Conservation (phyloP, 2,329 filamentous ascomycete genomes). For the Coleophoma eucalyptorum region DNA sequence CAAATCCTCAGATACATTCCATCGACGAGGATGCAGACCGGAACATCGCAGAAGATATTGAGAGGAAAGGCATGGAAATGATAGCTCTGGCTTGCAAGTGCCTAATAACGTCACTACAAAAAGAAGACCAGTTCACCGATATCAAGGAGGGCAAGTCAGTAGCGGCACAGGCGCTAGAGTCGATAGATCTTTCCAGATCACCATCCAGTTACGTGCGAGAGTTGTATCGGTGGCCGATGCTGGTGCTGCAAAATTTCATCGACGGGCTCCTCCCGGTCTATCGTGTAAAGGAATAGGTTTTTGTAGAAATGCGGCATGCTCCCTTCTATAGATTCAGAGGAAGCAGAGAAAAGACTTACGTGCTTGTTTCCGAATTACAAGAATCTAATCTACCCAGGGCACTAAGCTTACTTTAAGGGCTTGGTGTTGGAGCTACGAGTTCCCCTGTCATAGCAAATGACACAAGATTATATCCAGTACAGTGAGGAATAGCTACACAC, state of each 20-base stretch:
- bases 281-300: too few relatives aligned
- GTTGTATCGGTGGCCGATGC: neutral
- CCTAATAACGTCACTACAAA: neutral
- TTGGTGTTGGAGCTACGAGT: too few relatives aligned
- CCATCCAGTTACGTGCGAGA: neutral
- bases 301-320: too few relatives aligned
- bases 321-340: too few relatives aligned
- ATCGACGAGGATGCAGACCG: neutral
- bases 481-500: too few relatives aligned
- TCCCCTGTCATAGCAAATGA: too few relatives aligned
- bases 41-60: neutral
- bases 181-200: neutral
- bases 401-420: too few relatives aligned
- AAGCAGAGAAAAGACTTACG: too few relatives aligned
- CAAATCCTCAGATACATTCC: neutral
- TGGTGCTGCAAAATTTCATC: neutral
- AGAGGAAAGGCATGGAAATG: neutral
- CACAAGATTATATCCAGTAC: too few relatives aligned
- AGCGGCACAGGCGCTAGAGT: neutral
- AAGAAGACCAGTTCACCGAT: neutral
- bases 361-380: too few relatives aligned
- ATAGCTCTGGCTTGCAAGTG: neutral
- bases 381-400: too few relatives aligned
- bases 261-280: neutral
- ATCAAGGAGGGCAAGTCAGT: neutral